Conservation (phyloP, 1,139 yeast genomes). For the Dujonia santamariae region DNA sequence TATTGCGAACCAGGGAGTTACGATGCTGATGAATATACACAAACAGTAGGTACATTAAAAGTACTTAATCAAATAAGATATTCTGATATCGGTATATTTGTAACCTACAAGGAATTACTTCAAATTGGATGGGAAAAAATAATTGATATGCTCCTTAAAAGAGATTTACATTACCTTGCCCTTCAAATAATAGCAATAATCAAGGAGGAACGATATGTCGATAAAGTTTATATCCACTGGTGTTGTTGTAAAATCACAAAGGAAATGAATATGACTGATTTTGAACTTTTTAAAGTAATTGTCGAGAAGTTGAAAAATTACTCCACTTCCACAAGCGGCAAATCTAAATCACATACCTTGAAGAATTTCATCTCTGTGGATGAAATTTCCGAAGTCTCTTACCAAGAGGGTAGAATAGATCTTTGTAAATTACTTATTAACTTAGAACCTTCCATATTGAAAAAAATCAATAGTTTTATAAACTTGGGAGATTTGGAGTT, state of each 20-base stretch:
- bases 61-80: slow-evolving; percentile 69
- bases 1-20: slow-evolving; percentile 43
- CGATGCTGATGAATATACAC: slow-evolving; percentile 60
- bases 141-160: slow-evolving; percentile 54
- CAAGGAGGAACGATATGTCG: slow-evolving; percentile 43
- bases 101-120: slow-evolving; percentile 57
- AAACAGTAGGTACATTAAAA: slow-evolving; percentile 56
- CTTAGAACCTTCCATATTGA: slow-evolving; percentile 63
- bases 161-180: slow-evolving; percentile 64
- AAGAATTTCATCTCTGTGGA: slow-evolving; percentile 52
- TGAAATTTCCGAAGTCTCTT: slow-evolving; percentile 66
- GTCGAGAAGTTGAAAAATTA: slow-evolving; percentile 39
- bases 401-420: slow-evolving; percentile 74
- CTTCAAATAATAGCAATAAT: slow-evolving; percentile 57
- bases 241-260: slow-evolving; percentile 67
- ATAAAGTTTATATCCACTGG: slow-evolving; percentile 72
- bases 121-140: slow-evolving; percentile 52
- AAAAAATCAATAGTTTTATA: slow-evolving; percentile 62
- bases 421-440: slow-evolving; percentile 65
- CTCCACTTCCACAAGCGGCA: slow-evolving; percentile 3
- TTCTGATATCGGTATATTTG: slow-evolving; percentile 61
- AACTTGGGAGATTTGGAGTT: slow-evolving; percentile 70
- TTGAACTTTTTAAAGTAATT: slow-evolving; percentile 51
- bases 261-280: slow-evolving; percentile 55
- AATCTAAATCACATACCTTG: slow-evolving; percentile 7